Evolutionary conservation across 208 protist species (phyloP).

Genomic region (Acanthamoeba sp.): DNA sequence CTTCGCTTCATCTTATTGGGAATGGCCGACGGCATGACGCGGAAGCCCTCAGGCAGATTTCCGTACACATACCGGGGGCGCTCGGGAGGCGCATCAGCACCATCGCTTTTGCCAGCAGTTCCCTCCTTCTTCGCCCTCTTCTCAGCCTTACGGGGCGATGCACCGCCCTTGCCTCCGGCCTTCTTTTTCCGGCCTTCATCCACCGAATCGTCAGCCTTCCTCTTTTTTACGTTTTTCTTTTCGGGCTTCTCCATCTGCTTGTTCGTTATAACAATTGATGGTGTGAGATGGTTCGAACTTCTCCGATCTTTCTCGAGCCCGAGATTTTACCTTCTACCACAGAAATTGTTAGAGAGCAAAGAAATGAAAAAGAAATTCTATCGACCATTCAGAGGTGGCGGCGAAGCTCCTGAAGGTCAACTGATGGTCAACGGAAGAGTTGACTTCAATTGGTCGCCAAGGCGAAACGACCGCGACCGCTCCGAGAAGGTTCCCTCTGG

Average conservation of each 20-base stretch:
- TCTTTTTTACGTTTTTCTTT: neutral
- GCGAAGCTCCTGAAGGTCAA: neutral
- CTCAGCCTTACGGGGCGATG: neutral
- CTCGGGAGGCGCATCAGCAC: neutral
- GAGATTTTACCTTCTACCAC: neutral
- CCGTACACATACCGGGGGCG: neutral
- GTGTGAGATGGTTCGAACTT: neutral
- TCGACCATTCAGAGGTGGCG: neutral
- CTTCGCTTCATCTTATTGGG: slow-evolving; percentile 75
- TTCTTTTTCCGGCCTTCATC: neutral
- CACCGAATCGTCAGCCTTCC: slow-evolving; percentile 26
- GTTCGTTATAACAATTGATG: no score
- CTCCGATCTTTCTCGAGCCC: neutral
- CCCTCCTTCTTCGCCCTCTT: slow-evolving; percentile 16
- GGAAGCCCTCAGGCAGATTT: slow-evolving; percentile 43
- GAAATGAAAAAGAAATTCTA: neutral
- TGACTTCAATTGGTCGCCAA: neutral
- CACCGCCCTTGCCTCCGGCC: neutral
- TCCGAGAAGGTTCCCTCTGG: neutral
- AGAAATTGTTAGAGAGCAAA: neutral
- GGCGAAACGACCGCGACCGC: neutral
- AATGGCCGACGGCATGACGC: slow-evolving; percentile 40
- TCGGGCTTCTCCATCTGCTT: slow-evolving; percentile 30
- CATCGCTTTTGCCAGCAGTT: neutral
- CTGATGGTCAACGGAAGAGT: neutral